phyloP scores from a whole-genome alignment of 441 rosid species.

The Corymbia citriodora region DNA sequence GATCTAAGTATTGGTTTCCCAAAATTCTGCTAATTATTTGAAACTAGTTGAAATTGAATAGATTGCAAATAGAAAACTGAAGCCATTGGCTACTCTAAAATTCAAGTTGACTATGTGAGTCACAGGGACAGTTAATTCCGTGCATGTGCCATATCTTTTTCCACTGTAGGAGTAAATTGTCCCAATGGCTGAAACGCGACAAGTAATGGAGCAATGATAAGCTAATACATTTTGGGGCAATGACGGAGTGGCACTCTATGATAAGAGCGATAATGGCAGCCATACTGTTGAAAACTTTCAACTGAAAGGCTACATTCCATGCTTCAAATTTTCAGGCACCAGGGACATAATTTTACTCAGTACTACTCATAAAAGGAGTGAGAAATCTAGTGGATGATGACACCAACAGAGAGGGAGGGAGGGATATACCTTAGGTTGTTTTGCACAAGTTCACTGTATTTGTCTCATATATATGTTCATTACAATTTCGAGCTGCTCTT shows the following conservation, averaged over 20 bases:
- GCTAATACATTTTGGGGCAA: not conserved
- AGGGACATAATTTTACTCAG: not conserved
- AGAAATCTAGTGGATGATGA: not conserved
- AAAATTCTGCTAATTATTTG: not conserved
- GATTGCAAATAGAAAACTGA: not conserved
- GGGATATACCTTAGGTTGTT: not conserved
- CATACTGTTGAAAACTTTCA: not conserved
- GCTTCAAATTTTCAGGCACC: not conserved
- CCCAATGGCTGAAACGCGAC: not conserved
- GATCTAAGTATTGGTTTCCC: not conserved
- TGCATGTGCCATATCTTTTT: not conserved
- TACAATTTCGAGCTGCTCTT: not conserved
- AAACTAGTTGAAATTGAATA: not conserved
- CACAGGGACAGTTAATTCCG: not conserved
- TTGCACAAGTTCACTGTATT: not conserved
- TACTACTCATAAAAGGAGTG: not conserved
- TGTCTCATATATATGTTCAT: not conserved
- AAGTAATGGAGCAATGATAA: not conserved
- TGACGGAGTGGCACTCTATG: not conserved
- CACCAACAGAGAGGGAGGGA: not conserved
- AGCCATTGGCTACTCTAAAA: not conserved
- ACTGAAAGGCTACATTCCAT: not conserved
- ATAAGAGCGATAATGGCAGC: not conserved
- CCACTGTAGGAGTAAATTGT: not conserved
- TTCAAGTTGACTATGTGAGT: not conserved